Conservation (phyloP, 164 flowering plant species). For the Kalanchoe fedtschenkoi region DNA sequence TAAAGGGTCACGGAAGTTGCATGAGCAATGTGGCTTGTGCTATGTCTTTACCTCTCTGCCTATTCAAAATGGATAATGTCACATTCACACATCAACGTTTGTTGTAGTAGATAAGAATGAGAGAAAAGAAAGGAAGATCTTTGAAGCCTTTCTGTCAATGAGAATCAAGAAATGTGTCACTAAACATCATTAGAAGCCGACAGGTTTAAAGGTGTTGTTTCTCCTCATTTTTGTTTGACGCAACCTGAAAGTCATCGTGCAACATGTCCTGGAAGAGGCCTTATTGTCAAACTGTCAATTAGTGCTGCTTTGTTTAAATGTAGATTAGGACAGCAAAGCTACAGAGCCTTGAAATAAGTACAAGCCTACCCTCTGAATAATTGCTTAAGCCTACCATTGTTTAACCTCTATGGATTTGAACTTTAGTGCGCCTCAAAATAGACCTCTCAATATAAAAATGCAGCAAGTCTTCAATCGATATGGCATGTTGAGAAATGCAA, state of each 20-base stretch:
- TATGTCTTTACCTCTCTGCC: not conserved
- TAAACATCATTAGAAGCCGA: too few relatives aligned
- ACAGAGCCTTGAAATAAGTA: not conserved
- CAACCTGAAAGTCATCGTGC: too few relatives aligned
- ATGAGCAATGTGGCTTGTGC: not conserved
- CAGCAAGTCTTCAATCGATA: not conserved
- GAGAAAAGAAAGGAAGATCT: not conserved
- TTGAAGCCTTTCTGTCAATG: too few relatives aligned
- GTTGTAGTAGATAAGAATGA: too few relatives aligned
- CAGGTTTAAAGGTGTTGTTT: too few relatives aligned
- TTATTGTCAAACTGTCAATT: not conserved
- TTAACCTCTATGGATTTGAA: too few relatives aligned
- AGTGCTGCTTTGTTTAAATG: not conserved
- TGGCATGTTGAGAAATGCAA: not conserved
- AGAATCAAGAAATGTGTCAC: not conserved
- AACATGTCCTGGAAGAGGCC: not conserved
- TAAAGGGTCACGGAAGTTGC: slow-evolving; percentile 3
- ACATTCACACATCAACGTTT: slow-evolving; percentile 2
- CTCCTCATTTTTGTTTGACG: not conserved
- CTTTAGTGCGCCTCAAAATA: too few relatives aligned
- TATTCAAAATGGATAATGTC: not conserved
- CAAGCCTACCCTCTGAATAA: not conserved
- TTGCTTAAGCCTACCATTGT: too few relatives aligned
- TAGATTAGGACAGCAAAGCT: not conserved
- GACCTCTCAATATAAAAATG: too few relatives aligned